Conservation (phyloP, 1,139 yeast species). For the Blastobotrys buckinghamii region DNA sequence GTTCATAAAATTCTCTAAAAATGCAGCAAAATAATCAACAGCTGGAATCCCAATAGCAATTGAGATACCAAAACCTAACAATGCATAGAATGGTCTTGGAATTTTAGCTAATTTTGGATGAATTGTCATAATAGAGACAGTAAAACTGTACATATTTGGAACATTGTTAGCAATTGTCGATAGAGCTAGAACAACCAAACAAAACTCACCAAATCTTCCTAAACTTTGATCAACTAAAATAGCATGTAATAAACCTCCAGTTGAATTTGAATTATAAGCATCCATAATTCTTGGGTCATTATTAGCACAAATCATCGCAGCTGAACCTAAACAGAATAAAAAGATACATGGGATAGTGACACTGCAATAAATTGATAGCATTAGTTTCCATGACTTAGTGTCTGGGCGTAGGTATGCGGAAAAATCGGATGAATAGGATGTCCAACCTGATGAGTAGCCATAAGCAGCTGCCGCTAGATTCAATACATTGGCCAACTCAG, state of each 20-base stretch:
- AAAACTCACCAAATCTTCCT: conserved; percentile 85
- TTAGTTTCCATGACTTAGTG: conserved; percentile 53
- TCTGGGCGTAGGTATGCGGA: conserved; percentile 75
- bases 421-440: conserved; percentile 88
- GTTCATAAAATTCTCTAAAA: conserved; percentile 84
- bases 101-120: conserved; percentile 65
- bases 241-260: conserved; percentile 81
- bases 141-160: conserved; percentile 89
- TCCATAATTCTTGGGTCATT: conserved; percentile 43
- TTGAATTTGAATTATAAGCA: conserved; percentile 47
- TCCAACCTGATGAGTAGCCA: conserved; percentile 95
- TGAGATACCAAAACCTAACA: conserved; percentile 66
- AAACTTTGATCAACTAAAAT: conserved; percentile 72
- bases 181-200: conserved; percentile 75
- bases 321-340: conserved; percentile 81
- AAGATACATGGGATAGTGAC: conserved; percentile 62
- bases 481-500: conserved; percentile 66
- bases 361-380: conserved; percentile 58
- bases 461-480: conserved; percentile 80
- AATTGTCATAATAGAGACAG: conserved; percentile 76
- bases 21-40: conserved; percentile 61
- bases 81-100: conserved; percentile 80
- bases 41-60: conserved; percentile 89
- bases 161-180: conserved; percentile 86
- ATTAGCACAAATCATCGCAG: conserved; percentile 61